A percentile compares a stretch with the other conserved stretches of the same genome.
phyloP scores from a whole-genome alignment of 2,329 filamentous ascomycete species.

The Verruconis gallopava region DNA sequence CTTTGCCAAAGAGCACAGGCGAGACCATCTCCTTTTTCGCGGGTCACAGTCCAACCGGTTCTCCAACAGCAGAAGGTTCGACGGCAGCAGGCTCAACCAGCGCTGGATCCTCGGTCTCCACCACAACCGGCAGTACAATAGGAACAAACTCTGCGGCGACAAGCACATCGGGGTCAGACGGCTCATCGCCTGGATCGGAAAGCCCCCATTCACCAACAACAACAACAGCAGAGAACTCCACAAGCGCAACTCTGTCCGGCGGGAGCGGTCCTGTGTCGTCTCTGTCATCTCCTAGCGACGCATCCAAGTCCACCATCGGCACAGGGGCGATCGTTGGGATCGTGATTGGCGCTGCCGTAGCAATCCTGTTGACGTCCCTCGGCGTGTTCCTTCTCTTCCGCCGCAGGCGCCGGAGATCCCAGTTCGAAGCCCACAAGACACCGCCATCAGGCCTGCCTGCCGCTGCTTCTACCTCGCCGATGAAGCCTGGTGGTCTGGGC shows the following conservation, averaged over 20 bases:
- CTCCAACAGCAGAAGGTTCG: background rate
- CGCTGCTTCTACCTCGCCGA: background rate
- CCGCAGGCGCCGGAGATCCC: background rate
- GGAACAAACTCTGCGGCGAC: background rate
- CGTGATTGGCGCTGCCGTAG: background rate
- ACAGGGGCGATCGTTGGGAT: background rate
- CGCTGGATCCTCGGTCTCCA: background rate
- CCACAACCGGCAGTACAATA: too few relatives aligned
- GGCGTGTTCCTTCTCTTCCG: background rate
- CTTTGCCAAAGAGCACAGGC: background rate
- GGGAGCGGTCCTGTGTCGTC: background rate
- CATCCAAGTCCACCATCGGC: background rate
- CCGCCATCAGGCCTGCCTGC: background rate
- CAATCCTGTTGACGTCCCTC: background rate
- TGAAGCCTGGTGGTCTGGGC: background rate
- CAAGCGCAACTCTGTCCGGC: background rate
- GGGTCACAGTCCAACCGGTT: background rate
- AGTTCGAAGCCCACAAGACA: background rate
- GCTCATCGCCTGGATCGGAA: background rate
- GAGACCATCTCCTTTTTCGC: background rate
- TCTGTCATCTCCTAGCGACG: too few relatives aligned
- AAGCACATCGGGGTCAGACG: background rate
- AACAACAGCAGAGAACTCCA: background rate
- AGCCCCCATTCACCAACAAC: background rate
- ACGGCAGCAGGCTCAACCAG: background rate